A percentile compares a stretch with the other conserved stretches of the same genome.
phyloP scores from a whole-genome alignment of 2,329 filamentous ascomycete species.

The Talaromyces sp. region DNA sequence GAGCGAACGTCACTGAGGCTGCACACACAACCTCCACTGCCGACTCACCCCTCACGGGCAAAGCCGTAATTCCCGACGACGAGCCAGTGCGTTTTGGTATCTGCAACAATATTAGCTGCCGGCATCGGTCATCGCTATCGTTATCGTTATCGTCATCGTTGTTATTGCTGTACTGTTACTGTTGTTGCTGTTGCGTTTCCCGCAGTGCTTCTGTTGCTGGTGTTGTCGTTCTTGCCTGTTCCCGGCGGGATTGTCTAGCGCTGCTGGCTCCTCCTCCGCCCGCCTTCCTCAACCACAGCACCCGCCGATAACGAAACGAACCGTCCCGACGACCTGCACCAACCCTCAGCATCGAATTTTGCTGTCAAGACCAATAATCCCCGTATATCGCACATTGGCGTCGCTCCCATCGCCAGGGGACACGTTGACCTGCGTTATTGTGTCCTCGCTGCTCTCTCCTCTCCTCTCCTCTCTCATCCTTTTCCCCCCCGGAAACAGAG shows the following conservation, averaged over 20 bases:
- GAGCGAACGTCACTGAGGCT: not conserved
- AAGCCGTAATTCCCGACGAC: not conserved
- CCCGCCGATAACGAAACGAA: not conserved
- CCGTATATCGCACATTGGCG: not conserved
- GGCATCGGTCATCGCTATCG: not conserved
- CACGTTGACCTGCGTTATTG: not conserved
- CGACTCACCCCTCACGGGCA: not conserved
- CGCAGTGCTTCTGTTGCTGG: no score
- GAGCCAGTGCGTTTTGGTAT: not conserved
- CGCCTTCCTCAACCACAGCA: not conserved
- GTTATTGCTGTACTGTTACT: not conserved
- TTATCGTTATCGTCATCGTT: no score
- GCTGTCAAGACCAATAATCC: not conserved
- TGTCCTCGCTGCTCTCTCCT: not conserved
- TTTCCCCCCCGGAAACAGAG: constrained; percentile 28
- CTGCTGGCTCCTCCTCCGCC: not conserved
- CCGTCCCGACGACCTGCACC: not conserved
- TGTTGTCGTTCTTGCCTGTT: not conserved
- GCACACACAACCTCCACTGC: not conserved
- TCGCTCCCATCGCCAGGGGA: not conserved
- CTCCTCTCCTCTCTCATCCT: not conserved
- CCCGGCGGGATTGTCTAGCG: not conserved
- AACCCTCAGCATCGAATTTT: not conserved
- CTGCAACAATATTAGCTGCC: no score
- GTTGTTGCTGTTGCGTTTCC: not conserved